Evolutionary conservation across 768 basidiomycete species (phyloP).

Genomic region (Boletus vermiculosoides): DNA sequence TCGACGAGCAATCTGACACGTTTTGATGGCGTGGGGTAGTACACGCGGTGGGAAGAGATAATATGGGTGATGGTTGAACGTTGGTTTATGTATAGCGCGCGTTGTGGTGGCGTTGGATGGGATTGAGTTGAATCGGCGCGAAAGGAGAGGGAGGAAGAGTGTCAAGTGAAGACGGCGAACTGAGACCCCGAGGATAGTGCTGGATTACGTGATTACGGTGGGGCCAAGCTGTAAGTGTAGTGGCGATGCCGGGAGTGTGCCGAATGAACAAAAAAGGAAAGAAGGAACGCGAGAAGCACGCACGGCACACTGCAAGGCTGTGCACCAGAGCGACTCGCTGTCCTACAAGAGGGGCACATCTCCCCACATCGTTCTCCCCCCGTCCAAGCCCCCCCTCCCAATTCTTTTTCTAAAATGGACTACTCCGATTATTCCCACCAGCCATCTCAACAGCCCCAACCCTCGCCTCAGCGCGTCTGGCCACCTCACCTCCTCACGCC

Average conservation of each 20-base stretch:
- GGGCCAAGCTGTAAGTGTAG: slow-evolving; percentile 18
- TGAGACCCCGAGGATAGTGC: background rate
- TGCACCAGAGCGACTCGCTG: slow-evolving; percentile 7
- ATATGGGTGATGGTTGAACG: background rate
- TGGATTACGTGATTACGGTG: slow-evolving; percentile 10
- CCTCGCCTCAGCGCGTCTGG: slow-evolving; percentile 30
- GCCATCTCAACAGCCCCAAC: slow-evolving; percentile 34
- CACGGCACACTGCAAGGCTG: slow-evolving; percentile 12
- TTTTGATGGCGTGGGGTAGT: slow-evolving; percentile 27
- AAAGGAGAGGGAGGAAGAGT: background rate
- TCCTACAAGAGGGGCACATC: slow-evolving; percentile 15
- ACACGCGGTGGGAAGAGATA: slow-evolving; percentile 1
- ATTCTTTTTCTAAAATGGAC: slow-evolving; percentile 18
- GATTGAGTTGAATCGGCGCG: slow-evolving; percentile 2
- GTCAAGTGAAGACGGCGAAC: background rate
- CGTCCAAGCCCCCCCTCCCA: background rate
- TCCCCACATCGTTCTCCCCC: background rate
- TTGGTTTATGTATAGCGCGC: background rate
- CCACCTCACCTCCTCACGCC: slow-evolving; percentile 18
- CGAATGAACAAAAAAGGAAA: slow-evolving; percentile 5
- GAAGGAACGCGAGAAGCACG: background rate
- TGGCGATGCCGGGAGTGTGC: slow-evolving; percentile 6
- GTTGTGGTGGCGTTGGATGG: slow-evolving; percentile 1
- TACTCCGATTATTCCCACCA: slow-evolving; percentile 28
- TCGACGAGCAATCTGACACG: slow-evolving; percentile 16